Evolutionary conservation across 1,284 basidiomycete genomes (phyloP).

Genomic region (Ceratobasidium papillatum): DNA sequence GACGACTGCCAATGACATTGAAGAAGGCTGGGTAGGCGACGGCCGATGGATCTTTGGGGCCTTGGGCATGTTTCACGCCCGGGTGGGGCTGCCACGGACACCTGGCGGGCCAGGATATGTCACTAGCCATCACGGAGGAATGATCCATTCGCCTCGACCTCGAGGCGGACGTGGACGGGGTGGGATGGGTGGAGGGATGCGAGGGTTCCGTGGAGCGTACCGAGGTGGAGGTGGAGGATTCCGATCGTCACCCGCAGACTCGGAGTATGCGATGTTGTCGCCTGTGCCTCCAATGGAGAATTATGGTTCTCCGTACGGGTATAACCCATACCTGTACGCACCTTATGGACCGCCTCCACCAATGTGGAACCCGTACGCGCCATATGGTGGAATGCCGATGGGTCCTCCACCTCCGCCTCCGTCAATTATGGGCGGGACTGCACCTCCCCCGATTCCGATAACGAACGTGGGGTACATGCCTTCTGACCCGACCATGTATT

Average conservation of each 20-base stretch:
- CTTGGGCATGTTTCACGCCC: slow-evolving; percentile 12
- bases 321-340: too few relatives aligned
- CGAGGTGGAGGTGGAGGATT: neutral
- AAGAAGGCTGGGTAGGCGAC: slow-evolving; percentile 29
- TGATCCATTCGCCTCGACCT: slow-evolving; percentile 14
- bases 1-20: slow-evolving; percentile 18
- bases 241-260: slow-evolving; percentile 19
- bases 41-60: slow-evolving; percentile 30
- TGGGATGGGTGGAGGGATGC: slow-evolving; percentile 4
- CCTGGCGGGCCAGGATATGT: neutral
- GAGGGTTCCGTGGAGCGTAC: neutral
- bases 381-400: slow-evolving; percentile 21
- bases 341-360: slow-evolving; percentile 24
- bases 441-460: slow-evolving; percentile 54
- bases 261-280: slow-evolving; percentile 20
- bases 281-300: slow-evolving; percentile 30
- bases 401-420: slow-evolving; percentile 16
- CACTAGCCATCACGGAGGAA: neutral
- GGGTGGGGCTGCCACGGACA: neutral
- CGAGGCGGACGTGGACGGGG: slow-evolving; percentile 18
- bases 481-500: slow-evolving; percentile 53
- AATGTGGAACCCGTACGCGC: slow-evolving; percentile 32
- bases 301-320: neutral
- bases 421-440: neutral
- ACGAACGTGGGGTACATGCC: slow-evolving; percentile 51